Base-by-base conservation (phyloP, 2,329 filamentous ascomycete species). In the Fusarium sp. region DNA sequence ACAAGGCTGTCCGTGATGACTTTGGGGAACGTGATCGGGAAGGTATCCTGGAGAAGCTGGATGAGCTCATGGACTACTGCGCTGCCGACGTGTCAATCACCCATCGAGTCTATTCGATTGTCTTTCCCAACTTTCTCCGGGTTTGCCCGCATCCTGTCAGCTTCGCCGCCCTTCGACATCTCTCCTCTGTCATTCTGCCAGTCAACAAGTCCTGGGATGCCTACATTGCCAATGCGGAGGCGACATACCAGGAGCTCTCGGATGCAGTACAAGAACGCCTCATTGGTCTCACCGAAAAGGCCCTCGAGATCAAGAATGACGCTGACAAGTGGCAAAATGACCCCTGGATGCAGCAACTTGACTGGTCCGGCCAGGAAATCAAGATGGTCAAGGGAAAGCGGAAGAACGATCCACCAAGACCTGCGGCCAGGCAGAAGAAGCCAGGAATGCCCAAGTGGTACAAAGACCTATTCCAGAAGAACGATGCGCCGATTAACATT, bases 401-500 rank as follows among this genome's bases (percentile, higher is more conserved):
- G 83, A 98, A 98, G 82, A 87, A 85, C 11, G 94, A 97, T 65
- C 91, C 93, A 13, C 93, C 93, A 2, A 88, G 95, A 52, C 95
- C 93, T 33, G 93, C 92, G 9, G 92, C 92, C 13, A 88, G 93
- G 54, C 97, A 99, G 81, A 99, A 98, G 87, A 95, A 93, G 84
- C 95, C 96, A 0, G 97, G 97, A 16, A 97, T 94, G 93, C 97
- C 97, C 0, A 89, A 93, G 74, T 99, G 97, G 97, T 99, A 98
- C 84, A 98, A 97, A 79, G 95, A 95, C 80, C 86, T 99, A 2
- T 98, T 97, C 77, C 77, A 88, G 1, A 95, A 91, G 66, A 92
- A 85, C 27, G 89, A 91, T 68, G 85, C 88, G 0, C 89, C 89
- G 52, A 97, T 98, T 66, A 92, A 87, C 69, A 85, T 99, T 20